Percentiles rank a stretch among this genome's conserved stretches.
Evolutionary conservation across 2,329 filamentous ascomycete genomes (phyloP).

Genomic region (Phyllosticta ampelicida): DNA sequence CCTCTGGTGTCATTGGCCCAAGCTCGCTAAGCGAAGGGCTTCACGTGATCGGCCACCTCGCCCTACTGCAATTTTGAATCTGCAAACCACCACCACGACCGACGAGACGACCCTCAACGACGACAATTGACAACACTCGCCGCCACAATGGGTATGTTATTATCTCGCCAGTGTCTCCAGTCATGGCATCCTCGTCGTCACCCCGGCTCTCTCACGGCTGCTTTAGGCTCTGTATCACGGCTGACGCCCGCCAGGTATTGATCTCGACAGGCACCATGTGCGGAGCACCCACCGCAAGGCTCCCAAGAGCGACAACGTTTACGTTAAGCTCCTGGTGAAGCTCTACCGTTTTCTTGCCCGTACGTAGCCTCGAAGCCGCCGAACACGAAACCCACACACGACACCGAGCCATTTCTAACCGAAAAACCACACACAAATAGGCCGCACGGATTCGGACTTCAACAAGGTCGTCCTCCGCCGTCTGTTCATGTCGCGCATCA

Average conservation of each 20-base stretch:
- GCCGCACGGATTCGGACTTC: conserved; percentile 93
- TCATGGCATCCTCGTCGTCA: background rate
- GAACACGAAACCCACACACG: background rate
- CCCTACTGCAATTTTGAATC: too few species aligned
- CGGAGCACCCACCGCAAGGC: conserved; percentile 71
- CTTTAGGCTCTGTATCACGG: background rate
- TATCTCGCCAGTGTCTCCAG: background rate
- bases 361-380: conserved; percentile 42
- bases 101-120: conserved; percentile 10
- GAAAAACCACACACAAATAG: conserved; percentile 44
- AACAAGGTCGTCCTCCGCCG: conserved; percentile 98
- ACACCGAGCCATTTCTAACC: background rate
- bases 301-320: conserved; percentile 97
- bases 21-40: background rate
- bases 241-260: conserved; percentile 20
- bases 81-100: conserved; percentile 8
- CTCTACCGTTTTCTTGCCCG: conserved; percentile 93
- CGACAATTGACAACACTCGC: conserved; percentile 10
- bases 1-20: too few species aligned
- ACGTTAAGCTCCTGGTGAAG: conserved; percentile 95
- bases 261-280: conserved; percentile 50
- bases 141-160: conserved; percentile 11
- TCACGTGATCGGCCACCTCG: background rate
- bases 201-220: background rate
- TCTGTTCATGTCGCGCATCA: conserved; percentile 97